phyloP scores from a whole-genome alignment of 148 eudicot species.

The Diospyros lotus region DNA sequence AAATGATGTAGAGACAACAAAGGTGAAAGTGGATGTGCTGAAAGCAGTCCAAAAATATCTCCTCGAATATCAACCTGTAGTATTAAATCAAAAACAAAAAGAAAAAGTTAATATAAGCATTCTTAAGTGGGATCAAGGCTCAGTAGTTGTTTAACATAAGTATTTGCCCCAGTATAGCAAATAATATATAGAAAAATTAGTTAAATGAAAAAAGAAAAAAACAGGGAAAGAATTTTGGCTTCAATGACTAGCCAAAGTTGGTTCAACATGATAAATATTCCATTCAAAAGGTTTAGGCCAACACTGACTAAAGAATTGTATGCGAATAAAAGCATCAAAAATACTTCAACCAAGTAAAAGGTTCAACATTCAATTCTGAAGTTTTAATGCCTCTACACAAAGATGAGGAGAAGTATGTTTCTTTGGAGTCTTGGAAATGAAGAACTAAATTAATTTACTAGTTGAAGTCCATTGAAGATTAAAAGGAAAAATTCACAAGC shows the following conservation, averaged over 20 bases:
- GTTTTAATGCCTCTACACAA: slow-evolving; percentile 6
- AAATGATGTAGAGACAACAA: slow-evolving; percentile 45
- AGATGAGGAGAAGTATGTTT: not conserved
- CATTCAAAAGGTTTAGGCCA: not conserved
- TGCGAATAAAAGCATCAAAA: not conserved
- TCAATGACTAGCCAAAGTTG: not conserved
- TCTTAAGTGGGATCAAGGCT: too few species aligned
- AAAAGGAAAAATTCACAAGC: too few species aligned
- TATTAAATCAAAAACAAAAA: not conserved
- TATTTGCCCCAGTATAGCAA: too few species aligned
- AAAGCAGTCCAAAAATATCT: slow-evolving; percentile 63
- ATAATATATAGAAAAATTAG: not conserved
- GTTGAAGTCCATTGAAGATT: not conserved
- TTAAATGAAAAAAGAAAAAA: not conserved
- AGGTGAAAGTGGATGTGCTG: slow-evolving; percentile 62
- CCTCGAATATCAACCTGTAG: slow-evolving; percentile 73
- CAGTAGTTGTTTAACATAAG: too few species aligned
- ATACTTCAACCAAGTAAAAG: not conserved
- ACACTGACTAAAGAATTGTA: not conserved
- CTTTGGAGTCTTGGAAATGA: not conserved
- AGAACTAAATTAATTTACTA: not conserved
- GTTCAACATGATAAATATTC: not conserved
- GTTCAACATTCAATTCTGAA: not conserved
- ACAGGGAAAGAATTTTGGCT: not conserved
- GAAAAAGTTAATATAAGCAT: too few species aligned